phyloP scores from a whole-genome alignment of 805 yeast genomes.

The Cyberlindnera sargentensis region DNA sequence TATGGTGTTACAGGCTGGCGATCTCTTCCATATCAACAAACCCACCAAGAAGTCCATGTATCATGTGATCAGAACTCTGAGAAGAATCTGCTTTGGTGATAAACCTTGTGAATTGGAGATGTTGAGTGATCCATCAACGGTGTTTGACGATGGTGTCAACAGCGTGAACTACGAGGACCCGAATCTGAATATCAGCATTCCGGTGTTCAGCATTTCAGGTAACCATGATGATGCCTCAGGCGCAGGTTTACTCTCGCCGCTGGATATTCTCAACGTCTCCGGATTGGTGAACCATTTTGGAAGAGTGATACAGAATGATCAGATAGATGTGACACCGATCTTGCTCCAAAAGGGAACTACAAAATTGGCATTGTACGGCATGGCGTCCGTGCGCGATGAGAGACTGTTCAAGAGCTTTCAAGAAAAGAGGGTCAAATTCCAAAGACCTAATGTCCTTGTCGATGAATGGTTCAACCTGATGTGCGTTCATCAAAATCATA shows the following conservation, averaged over 20 bases:
- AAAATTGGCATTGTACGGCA: conserved; percentile 78
- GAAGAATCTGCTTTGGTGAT: conserved; percentile 75
- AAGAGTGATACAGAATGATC: conserved; percentile 65
- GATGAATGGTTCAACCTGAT: conserved; percentile 78
- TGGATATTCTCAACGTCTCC: conserved; percentile 74
- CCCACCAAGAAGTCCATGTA: conserved; percentile 84
- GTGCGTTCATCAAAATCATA: conserved; percentile 88
- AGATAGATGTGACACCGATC: conserved; percentile 67
- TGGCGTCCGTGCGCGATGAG: conserved; percentile 87
- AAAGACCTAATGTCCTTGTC: conserved; percentile 51
- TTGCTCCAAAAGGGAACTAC: conserved; percentile 79
- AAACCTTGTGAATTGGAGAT: conserved; percentile 81
- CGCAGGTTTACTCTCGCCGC: conserved; percentile 69
- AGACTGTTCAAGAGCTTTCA: conserved; percentile 75
- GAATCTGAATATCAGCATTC: conserved; percentile 80
- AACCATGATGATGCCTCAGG: conserved; percentile 98
- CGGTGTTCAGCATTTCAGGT: conserved; percentile 89
- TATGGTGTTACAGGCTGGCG: conserved; percentile 89
- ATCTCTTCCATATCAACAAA: conserved; percentile 82
- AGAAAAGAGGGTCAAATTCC: conserved; percentile 72
- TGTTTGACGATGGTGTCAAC: conserved; percentile 57
- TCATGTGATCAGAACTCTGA: conserved; percentile 67
- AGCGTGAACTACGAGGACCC: conserved; percentile 87
- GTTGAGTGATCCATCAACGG: conserved; percentile 67
- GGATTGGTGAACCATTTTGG: conserved; percentile 92